Evolutionary conservation across 805 yeast species (phyloP).

Genomic region (Candida palmyrensis): DNA sequence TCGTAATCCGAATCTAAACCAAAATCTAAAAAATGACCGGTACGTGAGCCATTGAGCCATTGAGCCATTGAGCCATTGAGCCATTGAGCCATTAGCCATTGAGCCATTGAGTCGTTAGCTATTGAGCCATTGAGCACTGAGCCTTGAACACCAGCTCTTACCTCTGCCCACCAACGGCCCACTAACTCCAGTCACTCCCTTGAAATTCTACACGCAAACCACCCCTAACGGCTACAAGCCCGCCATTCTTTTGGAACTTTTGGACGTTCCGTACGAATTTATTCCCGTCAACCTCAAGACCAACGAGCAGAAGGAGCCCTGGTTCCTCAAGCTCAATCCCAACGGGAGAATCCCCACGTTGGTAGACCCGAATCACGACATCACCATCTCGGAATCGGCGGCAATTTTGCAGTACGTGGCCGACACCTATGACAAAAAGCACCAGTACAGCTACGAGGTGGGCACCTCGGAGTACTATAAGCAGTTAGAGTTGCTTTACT

Average conservation of each 20-base stretch:
- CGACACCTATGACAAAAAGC: slow-evolving; percentile 54
- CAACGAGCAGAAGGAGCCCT: slow-evolving; percentile 48
- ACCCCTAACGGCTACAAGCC: slow-evolving; percentile 47
- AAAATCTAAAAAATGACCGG: too few species aligned
- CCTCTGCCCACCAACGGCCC: too few species aligned
- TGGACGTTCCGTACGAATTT: slow-evolving; percentile 38
- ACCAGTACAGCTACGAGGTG: slow-evolving; percentile 36
- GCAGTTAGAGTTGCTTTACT: slow-evolving; percentile 48
- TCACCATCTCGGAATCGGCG: slow-evolving; percentile 52
- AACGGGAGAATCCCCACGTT: slow-evolving; percentile 63
- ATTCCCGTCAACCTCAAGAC: slow-evolving; percentile 36
- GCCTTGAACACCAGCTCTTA: too few species aligned
- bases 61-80: too few species aligned
- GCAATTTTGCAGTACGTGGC: slow-evolving; percentile 57
- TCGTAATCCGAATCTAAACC: too few species aligned
- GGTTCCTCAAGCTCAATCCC: slow-evolving; percentile 54
- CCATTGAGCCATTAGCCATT: too few species aligned
- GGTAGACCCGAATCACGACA: slow-evolving; percentile 37
- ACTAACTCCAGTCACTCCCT: too few species aligned
- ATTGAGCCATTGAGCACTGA: too few species aligned
- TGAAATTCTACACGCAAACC: slow-evolving; percentile 13
- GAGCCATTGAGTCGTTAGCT: too few species aligned
- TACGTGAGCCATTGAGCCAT: too few species aligned
- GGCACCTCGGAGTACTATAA: slow-evolving; percentile 44
- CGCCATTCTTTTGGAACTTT: slow-evolving; percentile 34